phyloP scores from a whole-genome alignment of 2,329 filamentous ascomycete species.

The Fusarium guadeloupense region DNA sequence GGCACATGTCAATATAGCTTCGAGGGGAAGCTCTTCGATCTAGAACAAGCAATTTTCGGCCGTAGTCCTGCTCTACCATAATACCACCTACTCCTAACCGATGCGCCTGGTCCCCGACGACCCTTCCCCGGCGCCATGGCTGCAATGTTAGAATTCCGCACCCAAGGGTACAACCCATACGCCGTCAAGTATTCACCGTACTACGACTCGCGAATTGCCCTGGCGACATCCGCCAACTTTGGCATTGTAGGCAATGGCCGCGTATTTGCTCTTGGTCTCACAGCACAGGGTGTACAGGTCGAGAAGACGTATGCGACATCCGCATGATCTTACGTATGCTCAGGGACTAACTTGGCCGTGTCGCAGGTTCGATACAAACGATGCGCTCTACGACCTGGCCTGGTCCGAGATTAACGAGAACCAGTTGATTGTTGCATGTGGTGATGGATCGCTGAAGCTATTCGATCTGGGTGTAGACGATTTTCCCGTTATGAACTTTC shows the following conservation, averaged over 20 bases:
- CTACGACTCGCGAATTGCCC: slow-evolving; percentile 92
- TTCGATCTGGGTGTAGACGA: slow-evolving; percentile 85
- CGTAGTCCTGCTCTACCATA: slow-evolving; percentile 21
- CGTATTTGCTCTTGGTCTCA: slow-evolving; percentile 84
- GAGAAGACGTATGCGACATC: slow-evolving; percentile 76
- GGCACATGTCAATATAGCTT: slow-evolving; percentile 47
- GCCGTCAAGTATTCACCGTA: slow-evolving; percentile 98
- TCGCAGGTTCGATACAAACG: slow-evolving; percentile 90
- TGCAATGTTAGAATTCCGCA: slow-evolving; percentile 92
- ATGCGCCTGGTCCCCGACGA: slow-evolving; percentile 32
- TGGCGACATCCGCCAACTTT: slow-evolving; percentile 92
- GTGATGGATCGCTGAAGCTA: slow-evolving; percentile 93
- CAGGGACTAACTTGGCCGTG: neutral
- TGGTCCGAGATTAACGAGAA: slow-evolving; percentile 98
- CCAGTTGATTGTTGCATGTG: slow-evolving; percentile 87
- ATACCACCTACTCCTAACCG: slow-evolving; percentile 10
- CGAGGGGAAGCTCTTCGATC: slow-evolving; percentile 6
- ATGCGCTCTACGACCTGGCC: slow-evolving; percentile 91
- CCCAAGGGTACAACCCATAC: slow-evolving; percentile 93
- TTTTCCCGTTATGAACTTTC: slow-evolving; percentile 90
- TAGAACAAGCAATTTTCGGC: slow-evolving; percentile 15
- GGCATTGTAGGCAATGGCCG: slow-evolving; percentile 96
- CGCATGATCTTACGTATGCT: neutral
- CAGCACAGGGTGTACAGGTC: slow-evolving; percentile 81
- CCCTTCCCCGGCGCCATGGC: slow-evolving; percentile 48